Evolutionary conservation across 768 basidiomycete genomes (phyloP).

Genomic region (Boletus subparvulus): DNA sequence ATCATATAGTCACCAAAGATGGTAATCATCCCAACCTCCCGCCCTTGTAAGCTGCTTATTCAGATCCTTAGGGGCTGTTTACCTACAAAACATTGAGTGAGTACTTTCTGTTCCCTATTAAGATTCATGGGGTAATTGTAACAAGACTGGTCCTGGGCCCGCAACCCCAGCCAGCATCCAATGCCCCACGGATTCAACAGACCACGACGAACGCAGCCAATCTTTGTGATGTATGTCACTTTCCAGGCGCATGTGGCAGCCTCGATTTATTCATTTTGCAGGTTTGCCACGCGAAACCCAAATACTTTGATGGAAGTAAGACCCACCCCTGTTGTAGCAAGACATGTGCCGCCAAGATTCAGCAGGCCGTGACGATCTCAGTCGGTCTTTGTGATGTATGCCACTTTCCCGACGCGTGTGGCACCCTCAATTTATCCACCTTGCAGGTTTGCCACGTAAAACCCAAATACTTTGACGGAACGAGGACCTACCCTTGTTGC

Average conservation of each 20-base stretch:
- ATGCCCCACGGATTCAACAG: too few species aligned
- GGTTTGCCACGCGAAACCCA: slow-evolving; percentile 57
- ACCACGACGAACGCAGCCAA: slow-evolving; percentile 26
- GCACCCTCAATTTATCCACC: too few species aligned
- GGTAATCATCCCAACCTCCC: neutral
- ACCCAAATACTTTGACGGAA: too few species aligned
- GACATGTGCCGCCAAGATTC: too few species aligned
- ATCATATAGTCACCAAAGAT: slow-evolving; percentile 25
- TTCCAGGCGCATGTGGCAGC: slow-evolving; percentile 1
- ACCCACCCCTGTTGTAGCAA: slow-evolving; percentile 58
- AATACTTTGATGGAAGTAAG: slow-evolving; percentile 53
- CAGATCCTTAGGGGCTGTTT: neutral
- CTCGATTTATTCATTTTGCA: slow-evolving; percentile 23
- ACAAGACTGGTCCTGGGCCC: too few species aligned
- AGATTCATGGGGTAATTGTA: too few species aligned
- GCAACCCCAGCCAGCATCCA: too few species aligned
- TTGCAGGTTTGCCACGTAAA: too few species aligned
- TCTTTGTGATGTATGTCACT: slow-evolving; percentile 44
- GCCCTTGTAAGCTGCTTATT: neutral
- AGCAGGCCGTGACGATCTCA: too few species aligned
- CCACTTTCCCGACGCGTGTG: too few species aligned
- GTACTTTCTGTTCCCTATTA: neutral
- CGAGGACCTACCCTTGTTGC: too few species aligned
- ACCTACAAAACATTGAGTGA: neutral
- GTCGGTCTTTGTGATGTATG: too few species aligned